Percentiles rank a stretch among this genome's conserved stretches.
Evolutionary conservation across 2,329 filamentous ascomycete species (phyloP).

Genomic region (Iodosphaeria phyllophila): DNA sequence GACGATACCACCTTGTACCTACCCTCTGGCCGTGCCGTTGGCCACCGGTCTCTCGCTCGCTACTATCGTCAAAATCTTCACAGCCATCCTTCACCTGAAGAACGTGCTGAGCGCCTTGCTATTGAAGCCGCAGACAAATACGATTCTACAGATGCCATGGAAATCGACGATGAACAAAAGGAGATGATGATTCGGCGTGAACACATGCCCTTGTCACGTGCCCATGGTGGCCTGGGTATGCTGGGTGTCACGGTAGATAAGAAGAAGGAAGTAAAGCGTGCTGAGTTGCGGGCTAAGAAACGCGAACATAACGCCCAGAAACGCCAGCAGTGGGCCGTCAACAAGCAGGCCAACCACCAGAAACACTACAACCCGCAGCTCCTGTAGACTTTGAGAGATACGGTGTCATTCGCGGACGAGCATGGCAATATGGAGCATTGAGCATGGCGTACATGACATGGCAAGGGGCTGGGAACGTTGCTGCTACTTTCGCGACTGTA

Average conservation of each 20-base stretch:
- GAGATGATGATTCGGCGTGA: slow-evolving; percentile 18
- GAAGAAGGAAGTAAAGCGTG: slow-evolving; percentile 46
- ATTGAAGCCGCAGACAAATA: slow-evolving; percentile 24
- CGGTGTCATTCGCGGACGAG: too few relatives aligned
- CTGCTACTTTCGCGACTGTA: too few relatives aligned
- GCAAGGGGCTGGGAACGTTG: too few relatives aligned
- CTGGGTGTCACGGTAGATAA: slow-evolving; percentile 56
- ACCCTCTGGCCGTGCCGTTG: slow-evolving; percentile 73
- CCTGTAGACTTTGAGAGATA: too few relatives aligned
- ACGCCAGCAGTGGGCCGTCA: slow-evolving; percentile 49
- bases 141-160: too few relatives aligned
- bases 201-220: slow-evolving; percentile 40
- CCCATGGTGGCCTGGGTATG: slow-evolving; percentile 61
- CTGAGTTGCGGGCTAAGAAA: slow-evolving; percentile 52
- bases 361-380: slow-evolving; percentile 37
- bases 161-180: slow-evolving; percentile 14
- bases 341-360: slow-evolving; percentile 60
- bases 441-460: too few relatives aligned
- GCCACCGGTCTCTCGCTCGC: slow-evolving; percentile 69
- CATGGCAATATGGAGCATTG: too few relatives aligned
- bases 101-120: slow-evolving; percentile 49
- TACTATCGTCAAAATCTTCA: slow-evolving; percentile 91
- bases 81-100: slow-evolving; percentile 61
- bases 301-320: slow-evolving; percentile 41
- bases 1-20: slow-evolving; percentile 90